Percentiles rank a stretch among this genome's conserved stretches.
Evolutionary conservation across 352 stramenopile genomes (phyloP).

Genomic region (Globisporangium paroecandrum): DNA sequence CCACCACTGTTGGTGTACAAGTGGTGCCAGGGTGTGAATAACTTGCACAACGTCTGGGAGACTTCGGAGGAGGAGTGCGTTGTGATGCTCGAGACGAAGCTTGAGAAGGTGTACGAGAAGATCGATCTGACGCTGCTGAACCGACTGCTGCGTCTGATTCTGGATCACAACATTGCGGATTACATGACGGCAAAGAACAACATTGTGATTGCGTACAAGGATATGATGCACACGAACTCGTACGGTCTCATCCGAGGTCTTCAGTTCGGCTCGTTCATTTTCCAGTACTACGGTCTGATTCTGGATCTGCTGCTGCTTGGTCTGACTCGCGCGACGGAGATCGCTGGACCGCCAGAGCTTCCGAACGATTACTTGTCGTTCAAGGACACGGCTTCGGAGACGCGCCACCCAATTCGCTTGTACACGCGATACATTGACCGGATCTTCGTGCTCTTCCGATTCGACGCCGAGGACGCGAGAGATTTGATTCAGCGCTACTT

Average conservation of each 20-base stretch:
- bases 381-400: slow-evolving; percentile 97
- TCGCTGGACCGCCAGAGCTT: slow-evolving; percentile 95
- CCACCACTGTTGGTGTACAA: slow-evolving; percentile 99
- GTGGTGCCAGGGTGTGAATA: slow-evolving; percentile 99
- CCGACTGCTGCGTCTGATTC: slow-evolving; percentile 96
- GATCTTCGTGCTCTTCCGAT: slow-evolving; percentile 99
- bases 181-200: slow-evolving; percentile 99
- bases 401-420: slow-evolving; percentile 97
- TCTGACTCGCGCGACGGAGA: slow-evolving; percentile 97
- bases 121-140: slow-evolving; percentile 99
- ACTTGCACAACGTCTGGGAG: slow-evolving; percentile 98
- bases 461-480: slow-evolving; percentile 96
- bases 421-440: slow-evolving; percentile 99
- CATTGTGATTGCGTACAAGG: slow-evolving; percentile 97
- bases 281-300: slow-evolving; percentile 99
- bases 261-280: slow-evolving; percentile 97
- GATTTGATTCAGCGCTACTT: slow-evolving; percentile 99
- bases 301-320: slow-evolving; percentile 98
- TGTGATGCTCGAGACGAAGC: slow-evolving; percentile 98
- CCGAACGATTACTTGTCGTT: slow-evolving; percentile 99
- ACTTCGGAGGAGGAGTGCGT: slow-evolving; percentile 98
- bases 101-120: slow-evolving; percentile 99
- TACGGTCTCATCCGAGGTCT: slow-evolving; percentile 99
- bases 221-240: slow-evolving; percentile 99
- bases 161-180: slow-evolving; percentile 99